Base-by-base conservation (phyloP, 306 rosid species). In the Quercus robur region DNA sequence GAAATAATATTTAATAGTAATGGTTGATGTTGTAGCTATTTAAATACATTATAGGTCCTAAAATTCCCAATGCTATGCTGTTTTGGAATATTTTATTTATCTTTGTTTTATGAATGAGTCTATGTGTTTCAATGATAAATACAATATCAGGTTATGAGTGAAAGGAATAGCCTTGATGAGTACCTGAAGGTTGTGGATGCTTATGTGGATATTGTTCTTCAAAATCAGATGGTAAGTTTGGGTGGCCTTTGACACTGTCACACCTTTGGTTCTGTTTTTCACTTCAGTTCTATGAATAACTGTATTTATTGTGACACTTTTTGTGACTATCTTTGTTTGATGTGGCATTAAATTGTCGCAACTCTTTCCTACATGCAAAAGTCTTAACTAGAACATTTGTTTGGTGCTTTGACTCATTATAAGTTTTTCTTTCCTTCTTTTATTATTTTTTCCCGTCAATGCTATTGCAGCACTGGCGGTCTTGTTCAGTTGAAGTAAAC, bases 151-250 rank as follows among this genome's bases (percentile, higher is more conserved):
- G 87, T 90, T 81, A 75, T 90, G 85, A 66, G 76, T 30, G 89
- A 83, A 76, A 87, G 89, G 83, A 85, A 88, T 71, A 80, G 88
- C 84, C 88, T 94, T 67, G 91, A 86, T 75, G 93, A 91, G 85
- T 93, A 91, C 89, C 82, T 94, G 88, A 94, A 84, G 86, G 97
- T 93, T 78, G 90, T 89, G 81, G 99, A 94, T 85, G 97, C 99
- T 75, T 94, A 88, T 85, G 78, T 83, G 77, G 99, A 94, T 78
- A 90, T 90, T 76, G 82, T 91, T 85, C 94, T 92, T 85, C 97
- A 92, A 81, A 87, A 91, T 84, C 85, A 84, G 23, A 85, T 91
- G 97, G 98, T 94, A 80, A 75, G 94, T 73, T 76, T 28, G 46
- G n/a, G 63, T 64, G 79, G 54, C 57, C 71, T 71, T 59, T 64